These are phyloP conservation scores for Gautieria morchelliformis DNA, from an alignment of 768 basidiomycete genomes.

Conservation along the genomic window DNA sequence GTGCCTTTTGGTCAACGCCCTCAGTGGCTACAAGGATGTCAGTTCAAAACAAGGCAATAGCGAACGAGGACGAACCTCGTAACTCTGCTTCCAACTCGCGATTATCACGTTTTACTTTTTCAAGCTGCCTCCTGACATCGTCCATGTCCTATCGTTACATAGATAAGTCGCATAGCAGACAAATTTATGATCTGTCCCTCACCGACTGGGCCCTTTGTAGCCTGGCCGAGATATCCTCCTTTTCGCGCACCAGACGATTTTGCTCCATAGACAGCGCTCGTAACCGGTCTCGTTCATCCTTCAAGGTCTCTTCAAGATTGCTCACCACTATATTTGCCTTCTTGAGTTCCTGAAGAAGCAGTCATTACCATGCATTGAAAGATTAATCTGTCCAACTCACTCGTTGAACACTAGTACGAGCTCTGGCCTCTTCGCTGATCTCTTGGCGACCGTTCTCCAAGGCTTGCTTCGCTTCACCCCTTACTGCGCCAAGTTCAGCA, in stretches of 20 bases:
- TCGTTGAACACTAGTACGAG: conserved; percentile 34
- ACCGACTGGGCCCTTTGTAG: conserved; percentile 66
- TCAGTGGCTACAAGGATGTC: conserved; percentile 37
- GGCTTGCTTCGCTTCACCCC: conserved; percentile 46
- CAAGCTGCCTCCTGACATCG: conserved; percentile 59
- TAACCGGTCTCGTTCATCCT: conserved; percentile 57
- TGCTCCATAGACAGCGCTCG: conserved; percentile 57
- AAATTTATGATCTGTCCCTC: conserved; percentile 14
- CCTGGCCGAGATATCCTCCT: conserved; percentile 50
- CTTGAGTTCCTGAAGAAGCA: conserved; percentile 51
- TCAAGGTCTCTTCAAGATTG: conserved; percentile 65
- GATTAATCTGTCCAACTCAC: conserved; percentile 28
- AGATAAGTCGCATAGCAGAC: background rate
- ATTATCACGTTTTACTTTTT: conserved; percentile 64
- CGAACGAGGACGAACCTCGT: conserved; percentile 37
- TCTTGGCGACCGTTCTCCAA: conserved; percentile 37
- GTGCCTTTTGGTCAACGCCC: conserved; percentile 64
- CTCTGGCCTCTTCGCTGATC: conserved; percentile 37
- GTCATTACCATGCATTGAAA: background rate
- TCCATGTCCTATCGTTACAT: conserved; percentile 57
- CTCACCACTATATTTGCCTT: conserved; percentile 53
- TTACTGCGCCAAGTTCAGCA: conserved; percentile 44
- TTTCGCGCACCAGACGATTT: conserved; percentile 50
- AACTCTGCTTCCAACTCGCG: conserved; percentile 65
- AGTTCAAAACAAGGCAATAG: background rate